Evolutionary conservation across 1,284 basidiomycete genomes (phyloP).

Genomic region (Leccinum variabile): DNA sequence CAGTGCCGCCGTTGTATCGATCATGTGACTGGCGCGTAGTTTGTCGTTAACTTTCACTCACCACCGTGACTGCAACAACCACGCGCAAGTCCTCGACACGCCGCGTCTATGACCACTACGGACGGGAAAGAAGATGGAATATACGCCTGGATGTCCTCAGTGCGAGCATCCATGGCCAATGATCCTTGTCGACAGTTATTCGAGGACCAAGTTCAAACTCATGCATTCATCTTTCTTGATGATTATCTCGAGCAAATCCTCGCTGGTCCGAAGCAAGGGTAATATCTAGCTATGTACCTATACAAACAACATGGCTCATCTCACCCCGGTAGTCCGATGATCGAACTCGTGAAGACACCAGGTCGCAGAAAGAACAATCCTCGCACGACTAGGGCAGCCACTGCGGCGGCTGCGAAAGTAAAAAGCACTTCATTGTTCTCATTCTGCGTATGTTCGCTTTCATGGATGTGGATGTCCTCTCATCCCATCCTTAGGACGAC

Average conservation of each 20-base stretch:
- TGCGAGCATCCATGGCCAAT: constrained; percentile 65
- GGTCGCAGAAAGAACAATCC: constrained; percentile 61
- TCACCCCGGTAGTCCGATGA: constrained; percentile 51
- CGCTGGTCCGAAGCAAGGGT: constrained; percentile 65
- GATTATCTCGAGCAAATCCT: constrained; percentile 75
- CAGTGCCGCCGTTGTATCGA: constrained; percentile 6
- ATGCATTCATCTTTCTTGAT: constrained; percentile 75
- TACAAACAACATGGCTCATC: background rate
- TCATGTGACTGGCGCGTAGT: constrained; percentile 36
- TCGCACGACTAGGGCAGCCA: constrained; percentile 48
- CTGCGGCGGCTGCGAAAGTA: constrained; percentile 46
- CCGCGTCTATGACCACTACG: constrained; percentile 15
- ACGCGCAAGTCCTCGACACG: background rate
- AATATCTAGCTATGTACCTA: constrained; percentile 3
- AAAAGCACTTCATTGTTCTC: constrained; percentile 42
- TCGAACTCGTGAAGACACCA: constrained; percentile 82
- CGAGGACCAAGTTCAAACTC: constrained; percentile 68
- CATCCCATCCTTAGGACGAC: constrained; percentile 32
- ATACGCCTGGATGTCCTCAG: constrained; percentile 62
- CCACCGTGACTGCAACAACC: constrained; percentile 2
- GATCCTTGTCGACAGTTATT: constrained; percentile 70
- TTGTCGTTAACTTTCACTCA: constrained; percentile 10
- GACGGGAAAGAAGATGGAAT: constrained; percentile 36
- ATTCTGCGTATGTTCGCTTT: constrained; percentile 44
- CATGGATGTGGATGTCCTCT: constrained; percentile 2